Conservation (phyloP, 2,329 filamentous ascomycete genomes). For the Cladosporium halotolerans region DNA sequence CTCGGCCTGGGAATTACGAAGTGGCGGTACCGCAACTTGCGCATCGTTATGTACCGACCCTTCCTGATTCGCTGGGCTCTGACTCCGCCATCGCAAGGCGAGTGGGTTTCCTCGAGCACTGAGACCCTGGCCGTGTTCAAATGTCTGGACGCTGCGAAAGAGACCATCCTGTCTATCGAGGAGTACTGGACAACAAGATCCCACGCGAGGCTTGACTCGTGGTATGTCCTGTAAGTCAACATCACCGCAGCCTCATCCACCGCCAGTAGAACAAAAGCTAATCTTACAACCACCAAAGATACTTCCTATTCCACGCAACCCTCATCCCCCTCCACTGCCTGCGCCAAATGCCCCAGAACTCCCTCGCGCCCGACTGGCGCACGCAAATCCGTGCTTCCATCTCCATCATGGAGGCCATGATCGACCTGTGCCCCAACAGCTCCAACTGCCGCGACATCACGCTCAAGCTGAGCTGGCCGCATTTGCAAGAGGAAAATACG, state of each 20-base stretch:
- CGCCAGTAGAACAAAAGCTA: not conserved
- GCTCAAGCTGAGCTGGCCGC: constrained; percentile 5
- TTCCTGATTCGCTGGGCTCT: constrained; percentile 4
- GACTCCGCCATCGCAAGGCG: not conserved
- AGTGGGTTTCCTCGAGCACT: constrained; percentile 1
- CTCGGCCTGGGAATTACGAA: constrained; percentile 6
- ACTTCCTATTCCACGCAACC: constrained; percentile 10
- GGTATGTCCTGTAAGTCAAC: constrained; percentile 7
- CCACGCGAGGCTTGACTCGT: not conserved
- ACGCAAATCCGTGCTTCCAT: constrained; percentile 4
- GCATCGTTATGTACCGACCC: constrained; percentile 5
- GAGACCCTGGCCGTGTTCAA: constrained; percentile 6
- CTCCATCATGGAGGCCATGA: constrained; percentile 6
- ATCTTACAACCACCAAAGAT: not conserved
- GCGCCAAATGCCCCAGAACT: constrained; percentile 3
- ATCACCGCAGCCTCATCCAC: not conserved
- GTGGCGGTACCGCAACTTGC: constrained; percentile 4
- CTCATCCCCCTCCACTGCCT: constrained; percentile 9
- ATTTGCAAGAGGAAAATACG: constrained; percentile 1
- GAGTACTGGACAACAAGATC: constrained; percentile 8
- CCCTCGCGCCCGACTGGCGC: constrained; percentile 6
- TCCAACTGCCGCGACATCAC: constrained; percentile 8
- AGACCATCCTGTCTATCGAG: constrained; percentile 2
- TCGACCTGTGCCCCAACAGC: constrained; percentile 1
- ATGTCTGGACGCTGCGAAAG: constrained; percentile 7